Evolutionary conservation across 768 basidiomycete genomes (phyloP).

Genomic region (Candolleomyces eurysporus): DNA sequence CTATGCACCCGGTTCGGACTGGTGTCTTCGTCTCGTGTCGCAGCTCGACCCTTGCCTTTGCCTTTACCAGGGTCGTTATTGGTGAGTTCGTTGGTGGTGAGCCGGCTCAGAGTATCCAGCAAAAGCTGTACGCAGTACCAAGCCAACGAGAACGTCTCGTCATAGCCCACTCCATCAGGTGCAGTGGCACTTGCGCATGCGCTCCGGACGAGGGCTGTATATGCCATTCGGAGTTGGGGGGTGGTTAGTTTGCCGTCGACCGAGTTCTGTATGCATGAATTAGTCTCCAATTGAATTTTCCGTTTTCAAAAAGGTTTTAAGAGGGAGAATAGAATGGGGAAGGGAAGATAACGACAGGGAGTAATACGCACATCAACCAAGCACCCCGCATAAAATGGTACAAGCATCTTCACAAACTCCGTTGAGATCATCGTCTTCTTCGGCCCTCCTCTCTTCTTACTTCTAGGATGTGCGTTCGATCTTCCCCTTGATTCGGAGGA

Average conservation of each 20-base stretch:
- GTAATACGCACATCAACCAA: slow-evolving; percentile 65
- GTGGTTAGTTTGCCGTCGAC: slow-evolving; percentile 57
- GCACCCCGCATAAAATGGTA: slow-evolving; percentile 72
- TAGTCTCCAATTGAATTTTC: no score
- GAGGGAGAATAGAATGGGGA: no score
- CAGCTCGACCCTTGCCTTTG: slow-evolving; percentile 13
- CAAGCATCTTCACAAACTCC: slow-evolving; percentile 51
- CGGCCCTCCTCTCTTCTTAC: not conserved
- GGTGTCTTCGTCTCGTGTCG: slow-evolving; percentile 9
- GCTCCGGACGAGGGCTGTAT: slow-evolving; percentile 64
- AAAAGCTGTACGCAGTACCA: slow-evolving; percentile 68
- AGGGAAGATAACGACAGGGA: no score
- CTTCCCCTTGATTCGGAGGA: not conserved
- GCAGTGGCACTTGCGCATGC: slow-evolving; percentile 40
- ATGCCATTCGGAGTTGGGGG: slow-evolving; percentile 71
- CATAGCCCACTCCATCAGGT: not conserved
- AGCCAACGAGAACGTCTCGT: slow-evolving; percentile 45
- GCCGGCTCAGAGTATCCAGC: slow-evolving; percentile 40
- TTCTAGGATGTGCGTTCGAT: not conserved
- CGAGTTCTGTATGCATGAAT: slow-evolving; percentile 66
- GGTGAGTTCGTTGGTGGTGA: slow-evolving; percentile 13
- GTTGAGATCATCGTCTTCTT: not conserved
- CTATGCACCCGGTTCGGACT: slow-evolving; percentile 43
- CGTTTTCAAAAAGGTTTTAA: no score
- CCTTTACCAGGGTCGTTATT: slow-evolving; percentile 12